Base-by-base conservation (phyloP, 257 asterid species). In the Lithospermum erythrorhizon region DNA sequence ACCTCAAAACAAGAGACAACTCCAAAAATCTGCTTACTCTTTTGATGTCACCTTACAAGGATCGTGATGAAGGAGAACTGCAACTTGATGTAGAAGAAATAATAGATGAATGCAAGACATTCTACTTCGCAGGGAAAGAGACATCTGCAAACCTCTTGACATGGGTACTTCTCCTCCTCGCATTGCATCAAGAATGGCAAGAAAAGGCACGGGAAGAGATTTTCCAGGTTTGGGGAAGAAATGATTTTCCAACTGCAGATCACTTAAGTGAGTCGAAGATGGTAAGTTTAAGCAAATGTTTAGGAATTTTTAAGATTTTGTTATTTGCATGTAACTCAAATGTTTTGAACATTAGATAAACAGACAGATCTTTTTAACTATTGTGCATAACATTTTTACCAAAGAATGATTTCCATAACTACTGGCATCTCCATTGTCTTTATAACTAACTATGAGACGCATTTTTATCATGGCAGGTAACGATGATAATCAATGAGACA, bases 121-220 rank as follows among this genome's bases (percentile, higher is more conserved):
- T 75, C 62, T 68, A 71, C 73, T 68, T 75, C 41, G 74, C 74
- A 25, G 80, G 80, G 62, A 75, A 75, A 61, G 76, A 75, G 61
- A 65, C 80, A 64, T 68, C 72, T 45, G 76, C 72, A 0, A 71
- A 67, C 29, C 30, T 64, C 48, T 63, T 75, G 54, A 68, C 77
- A 19, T 71, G 80, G 77, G 67, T 72, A 9, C 35, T 71, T 61
- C 47, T 75, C n/a, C 71, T 75, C 58, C 65, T 75, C 29, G 76
- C 80, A 29, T 37, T 55, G n/a, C 74, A 75, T 68, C 75, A 68
- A 68, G 80, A 75, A 64, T 75, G 80, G 77, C 80, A 71, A 59
- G 63, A 25, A 9, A 75, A 65, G 65, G 77, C 77, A 15, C 53
- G 74, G n/a, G 69, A 71, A 64, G 80, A 75, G 65, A 66, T 75